These are phyloP conservation scores for Camelina hispida DNA, from an alignment of 345 rosid species.

Conservation along the genomic window DNA sequence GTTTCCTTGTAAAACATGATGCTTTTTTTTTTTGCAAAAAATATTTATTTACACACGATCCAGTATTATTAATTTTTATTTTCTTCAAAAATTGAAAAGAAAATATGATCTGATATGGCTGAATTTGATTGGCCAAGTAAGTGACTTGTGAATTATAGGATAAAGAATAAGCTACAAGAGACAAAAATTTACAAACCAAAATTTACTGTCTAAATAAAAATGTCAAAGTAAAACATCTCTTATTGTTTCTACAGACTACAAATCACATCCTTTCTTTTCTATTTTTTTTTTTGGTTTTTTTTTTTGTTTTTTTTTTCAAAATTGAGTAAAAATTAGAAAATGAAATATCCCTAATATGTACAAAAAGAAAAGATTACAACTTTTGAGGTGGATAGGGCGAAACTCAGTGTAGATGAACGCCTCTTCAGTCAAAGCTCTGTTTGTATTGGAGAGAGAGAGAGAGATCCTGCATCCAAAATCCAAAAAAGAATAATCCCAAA, in stretches of 20 bases:
- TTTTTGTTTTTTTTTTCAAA: neutral
- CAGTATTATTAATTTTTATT: too few species aligned
- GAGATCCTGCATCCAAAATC: slow-evolving; percentile 36
- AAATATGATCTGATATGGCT: too few species aligned
- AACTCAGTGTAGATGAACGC: slow-evolving; percentile 34
- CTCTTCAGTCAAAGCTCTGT: slow-evolving; percentile 41
- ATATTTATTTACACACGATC: too few species aligned
- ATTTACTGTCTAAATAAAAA: slow-evolving; percentile 10
- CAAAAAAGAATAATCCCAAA: slow-evolving; percentile 4
- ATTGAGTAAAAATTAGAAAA: slow-evolving; percentile 29
- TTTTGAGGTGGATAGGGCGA: slow-evolving; percentile 36
- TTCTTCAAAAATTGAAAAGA: too few species aligned
- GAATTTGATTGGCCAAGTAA: too few species aligned
- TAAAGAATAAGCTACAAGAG: neutral
- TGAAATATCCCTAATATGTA: slow-evolving; percentile 29
- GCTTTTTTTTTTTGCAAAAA: too few species aligned
- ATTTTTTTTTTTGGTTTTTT: neutral
- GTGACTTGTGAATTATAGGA: too few species aligned
- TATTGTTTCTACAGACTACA: slow-evolving; percentile 55
- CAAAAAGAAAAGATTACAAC: slow-evolving; percentile 23
- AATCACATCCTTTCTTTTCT: neutral
- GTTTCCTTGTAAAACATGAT: too few species aligned
- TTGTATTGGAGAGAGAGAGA: slow-evolving; percentile 6
- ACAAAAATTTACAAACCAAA: slow-evolving; percentile 27
- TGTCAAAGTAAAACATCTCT: slow-evolving; percentile 42